Percentiles rank a stretch among this genome's conserved stretches.
phyloP scores from a whole-genome alignment of 495 filamentous ascomycete genomes.

The Aspergillus olivimuriae region DNA sequence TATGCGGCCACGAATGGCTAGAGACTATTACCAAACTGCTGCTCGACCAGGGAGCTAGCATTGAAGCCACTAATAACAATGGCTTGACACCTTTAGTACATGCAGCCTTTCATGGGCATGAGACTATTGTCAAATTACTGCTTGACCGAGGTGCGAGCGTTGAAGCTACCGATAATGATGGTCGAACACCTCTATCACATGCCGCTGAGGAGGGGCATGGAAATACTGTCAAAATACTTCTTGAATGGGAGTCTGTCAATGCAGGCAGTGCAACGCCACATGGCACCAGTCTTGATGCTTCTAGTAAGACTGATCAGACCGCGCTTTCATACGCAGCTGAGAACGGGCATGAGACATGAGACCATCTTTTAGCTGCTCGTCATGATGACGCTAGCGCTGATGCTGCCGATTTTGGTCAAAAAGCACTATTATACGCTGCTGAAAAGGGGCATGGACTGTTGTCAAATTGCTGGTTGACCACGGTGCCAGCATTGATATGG shows the following conservation, averaged over 20 bases:
- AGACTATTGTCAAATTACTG: constrained; percentile 12
- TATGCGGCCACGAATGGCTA: background rate
- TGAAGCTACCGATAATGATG: constrained; percentile 1
- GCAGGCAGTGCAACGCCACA: no score
- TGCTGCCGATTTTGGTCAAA: constrained; percentile 5
- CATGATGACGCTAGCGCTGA: constrained; percentile 10
- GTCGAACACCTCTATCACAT: background rate
- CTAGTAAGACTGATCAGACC: constrained; percentile 2
- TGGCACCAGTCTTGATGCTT: background rate
- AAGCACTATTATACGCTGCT: constrained; percentile 20
- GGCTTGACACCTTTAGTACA: constrained; percentile 3
- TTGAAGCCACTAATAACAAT: background rate
- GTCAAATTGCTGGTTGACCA: constrained; percentile 17
- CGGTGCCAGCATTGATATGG: constrained; percentile 9
- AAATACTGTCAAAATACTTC: constrained; percentile 2
- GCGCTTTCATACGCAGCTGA: constrained; percentile 7
- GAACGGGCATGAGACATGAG: constrained; percentile 15
- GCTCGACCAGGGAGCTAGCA: constrained; percentile 2
- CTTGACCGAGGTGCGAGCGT: constrained; percentile 10
- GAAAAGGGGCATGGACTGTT: constrained; percentile 15
- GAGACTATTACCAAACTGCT: constrained; percentile 1
- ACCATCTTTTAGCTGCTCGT: constrained; percentile 10
- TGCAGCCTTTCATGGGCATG: constrained; percentile 14
- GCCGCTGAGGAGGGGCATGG: background rate
- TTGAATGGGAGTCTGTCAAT: no score